Conservation (phyloP, 164 flowering plant species). For the Annona squamosa region DNA sequence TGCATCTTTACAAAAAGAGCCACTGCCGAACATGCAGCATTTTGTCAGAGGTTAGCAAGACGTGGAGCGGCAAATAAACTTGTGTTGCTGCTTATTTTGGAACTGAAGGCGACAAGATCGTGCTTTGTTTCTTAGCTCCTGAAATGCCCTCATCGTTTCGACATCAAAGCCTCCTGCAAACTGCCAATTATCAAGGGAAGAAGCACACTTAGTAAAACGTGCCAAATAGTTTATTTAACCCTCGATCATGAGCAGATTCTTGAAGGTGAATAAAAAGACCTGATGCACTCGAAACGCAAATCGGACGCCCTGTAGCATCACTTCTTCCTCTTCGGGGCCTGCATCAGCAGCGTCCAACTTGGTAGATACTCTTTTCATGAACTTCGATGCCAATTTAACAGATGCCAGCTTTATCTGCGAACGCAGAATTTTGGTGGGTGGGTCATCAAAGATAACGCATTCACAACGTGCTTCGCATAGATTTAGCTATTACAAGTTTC, state of each 20-base stretch:
- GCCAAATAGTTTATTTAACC: neutral
- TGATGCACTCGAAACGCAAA: constrained; percentile 96
- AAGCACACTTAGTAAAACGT: neutral
- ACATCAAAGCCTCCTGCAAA: constrained; percentile 97
- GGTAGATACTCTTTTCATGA: constrained; percentile 81
- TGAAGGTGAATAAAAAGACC: constrained; percentile 30
- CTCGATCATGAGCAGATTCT: neutral
- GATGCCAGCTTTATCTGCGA: constrained; percentile 88
- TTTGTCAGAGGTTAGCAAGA: constrained; percentile 35
- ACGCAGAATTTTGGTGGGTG: neutral
- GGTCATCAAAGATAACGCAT: neutral
- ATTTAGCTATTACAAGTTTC: too few relatives aligned
- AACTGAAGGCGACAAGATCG: constrained; percentile 53
- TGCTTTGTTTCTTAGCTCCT: constrained; percentile 79
- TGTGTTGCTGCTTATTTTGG: constrained; percentile 60
- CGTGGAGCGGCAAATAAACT: constrained; percentile 52
- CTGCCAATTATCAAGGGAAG: constrained; percentile 25
- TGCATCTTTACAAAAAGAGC: neutral
- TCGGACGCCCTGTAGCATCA: constrained; percentile 86
- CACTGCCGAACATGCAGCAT: neutral
- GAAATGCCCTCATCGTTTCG: constrained; percentile 91
- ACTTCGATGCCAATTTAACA: constrained; percentile 85
- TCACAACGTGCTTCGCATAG: too few relatives aligned
- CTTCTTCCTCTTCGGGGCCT: constrained; percentile 82
- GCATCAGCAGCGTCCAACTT: constrained; percentile 64